These are phyloP conservation scores for Theobroma grandiflorum DNA, from an alignment of 441 rosid genomes.

Conservation along the genomic window DNA sequence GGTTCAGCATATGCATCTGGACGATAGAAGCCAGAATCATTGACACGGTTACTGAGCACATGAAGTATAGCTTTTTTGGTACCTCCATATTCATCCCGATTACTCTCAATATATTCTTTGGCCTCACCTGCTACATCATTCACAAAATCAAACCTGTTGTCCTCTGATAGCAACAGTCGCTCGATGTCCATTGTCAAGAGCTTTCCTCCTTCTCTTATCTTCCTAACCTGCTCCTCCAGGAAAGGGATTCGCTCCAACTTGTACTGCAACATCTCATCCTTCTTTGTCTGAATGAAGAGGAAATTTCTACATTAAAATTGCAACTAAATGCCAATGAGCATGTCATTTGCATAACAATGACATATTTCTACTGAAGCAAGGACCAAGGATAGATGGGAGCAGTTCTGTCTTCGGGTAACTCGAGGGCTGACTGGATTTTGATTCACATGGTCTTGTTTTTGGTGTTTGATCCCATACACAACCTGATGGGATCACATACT, in stretches of 20 bases:
- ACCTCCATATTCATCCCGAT: slow-evolving; percentile 83
- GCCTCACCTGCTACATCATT: slow-evolving; percentile 89
- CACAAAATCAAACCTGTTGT: slow-evolving; percentile 73
- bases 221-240: slow-evolving; percentile 86
- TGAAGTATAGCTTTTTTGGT: slow-evolving; percentile 83
- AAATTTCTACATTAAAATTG: not conserved
- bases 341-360: not conserved
- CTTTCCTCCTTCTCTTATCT: slow-evolving; percentile 66
- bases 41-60: slow-evolving; percentile 80
- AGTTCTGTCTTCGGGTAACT: too few species aligned
- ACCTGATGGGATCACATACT: too few species aligned
- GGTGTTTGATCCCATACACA: too few species aligned
- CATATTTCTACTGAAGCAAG: not conserved
- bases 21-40: slow-evolving; percentile 75
- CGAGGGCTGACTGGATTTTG: too few species aligned
- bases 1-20: slow-evolving; percentile 75
- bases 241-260: slow-evolving; percentile 74
- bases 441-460: too few species aligned
- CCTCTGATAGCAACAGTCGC: slow-evolving; percentile 70
- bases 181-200: slow-evolving; percentile 75
- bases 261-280: slow-evolving; percentile 73
- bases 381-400: not conserved
- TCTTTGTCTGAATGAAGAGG: slow-evolving; percentile 61
- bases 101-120: slow-evolving; percentile 70
- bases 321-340: slow-evolving; percentile 2